Evolutionary conservation across 306 rosid species (phyloP), one percentile per base, ranked within the genome.

Genomic region (Cucurbita ficifolia): DNA sequence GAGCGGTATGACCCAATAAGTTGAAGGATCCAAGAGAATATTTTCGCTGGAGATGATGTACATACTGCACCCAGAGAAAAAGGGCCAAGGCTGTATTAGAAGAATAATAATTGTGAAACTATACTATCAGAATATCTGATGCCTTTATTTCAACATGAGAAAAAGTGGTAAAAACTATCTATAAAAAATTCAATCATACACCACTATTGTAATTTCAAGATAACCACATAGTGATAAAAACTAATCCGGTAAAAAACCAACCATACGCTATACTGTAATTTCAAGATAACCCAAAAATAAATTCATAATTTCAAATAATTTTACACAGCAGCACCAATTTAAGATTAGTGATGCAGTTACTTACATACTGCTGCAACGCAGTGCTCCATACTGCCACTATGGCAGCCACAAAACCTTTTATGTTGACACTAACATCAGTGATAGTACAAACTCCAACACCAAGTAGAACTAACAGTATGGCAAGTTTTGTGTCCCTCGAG

Each of bases 1-100:
- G 96, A 67, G 97, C 97, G 46, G 97, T 92, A 69, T 92, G 97
- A 52, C 97, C 95, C 89, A 92, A 80, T 55, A 92, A 87, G 85
- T 79, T 92, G 90, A 89, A 92, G 73, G 97, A 92, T 76, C 95
- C 82, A 17, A 89, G 85, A 22, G 92, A 84, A 86, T 92, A 92
- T 81, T 92, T 92, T 81, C 96, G 83, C 80, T 88, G 96, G 79
- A 92, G 97, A 79, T 76, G 87, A 75, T 92, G 97, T 39, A 92
- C 97, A 84, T 89, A 89, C 96, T 92, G 90, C 88, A 85, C 22
- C 29, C 29, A 70, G 35, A 70, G 17, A 70, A 70, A 24, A 48
- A 68, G 29, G 7, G 33, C 21, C 72, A 46, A 19, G 42, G 36
- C 54, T 11, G 38, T 68, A 8, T 68, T 68, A 68, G 8, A 70